Base-by-base conservation (phyloP, 2,329 filamentous ascomycete genomes). In the Exserohilum turcica region DNA sequence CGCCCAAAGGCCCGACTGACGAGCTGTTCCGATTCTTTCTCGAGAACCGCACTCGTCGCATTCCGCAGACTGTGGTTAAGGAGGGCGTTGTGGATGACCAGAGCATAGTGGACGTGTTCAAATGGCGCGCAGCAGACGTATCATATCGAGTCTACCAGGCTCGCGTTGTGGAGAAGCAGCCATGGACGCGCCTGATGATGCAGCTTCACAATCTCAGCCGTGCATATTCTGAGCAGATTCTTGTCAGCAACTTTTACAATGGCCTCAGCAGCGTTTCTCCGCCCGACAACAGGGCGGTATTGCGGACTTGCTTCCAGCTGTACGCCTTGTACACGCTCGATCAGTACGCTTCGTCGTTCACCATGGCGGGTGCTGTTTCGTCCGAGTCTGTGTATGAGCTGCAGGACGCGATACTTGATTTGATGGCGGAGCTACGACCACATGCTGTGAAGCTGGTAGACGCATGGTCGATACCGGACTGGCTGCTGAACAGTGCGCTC, bases 371-470 rank as follows among this genome's bases (percentile, higher is more conserved):
- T 9, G 76, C 80, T 2, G 71, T 80, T 8, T 69, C 73, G 2
- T 69, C 74, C n/a, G 62, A 70, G 1, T 73, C 77, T 6, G 65
- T 83, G 12, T 71, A 80, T 46, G 35, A 48, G 4, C 61, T 83
- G 1, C 74, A 76, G 0, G 65, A 73, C 5, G 63, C 64, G 2
- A 74, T 83, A 2, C 72, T 80, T 47, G 68, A 77, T 0, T 61
- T 82, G 9, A 82, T 83, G 80, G 59, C 71, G 1, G 63, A 74
- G 28, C 72, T 82, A 18, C 67, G 80, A 15, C 80, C 80, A 1
- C 80, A 83, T 62, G 80, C 80, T 0, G 80, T 83, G 1, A 74
- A 75, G 18, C 60, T 83, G 7, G 80, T 83, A 6, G 80, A 83
- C 61, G 71, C 78, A 1, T 84, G 80, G 80, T 76, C 74, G 45